These are phyloP conservation scores for Fusarium liriodendri DNA, from an alignment of 2,329 filamentous ascomycete species.

Conservation along the genomic window DNA sequence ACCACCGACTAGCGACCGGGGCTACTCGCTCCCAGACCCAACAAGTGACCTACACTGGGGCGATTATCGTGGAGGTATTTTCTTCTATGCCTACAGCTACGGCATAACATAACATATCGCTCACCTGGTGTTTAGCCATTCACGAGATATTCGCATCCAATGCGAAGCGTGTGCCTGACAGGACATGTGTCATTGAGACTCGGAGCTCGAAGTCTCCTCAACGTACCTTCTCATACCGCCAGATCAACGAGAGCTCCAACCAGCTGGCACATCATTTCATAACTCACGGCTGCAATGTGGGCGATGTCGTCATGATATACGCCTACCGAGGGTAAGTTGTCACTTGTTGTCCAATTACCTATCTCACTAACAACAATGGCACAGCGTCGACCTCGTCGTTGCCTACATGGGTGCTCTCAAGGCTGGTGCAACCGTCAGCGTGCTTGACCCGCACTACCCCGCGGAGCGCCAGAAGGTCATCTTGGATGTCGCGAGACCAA, in stretches of 20 bases:
- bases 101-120: neutral
- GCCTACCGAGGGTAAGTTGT: conserved; percentile 68
- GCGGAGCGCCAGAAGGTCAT: conserved; percentile 61
- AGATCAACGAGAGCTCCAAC: conserved; percentile 89
- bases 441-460: conserved; percentile 43
- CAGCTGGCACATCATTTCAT: conserved; percentile 76
- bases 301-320: conserved; percentile 94
- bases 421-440: conserved; percentile 47
- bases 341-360: neutral
- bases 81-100: neutral
- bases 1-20: neutral
- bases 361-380: neutral
- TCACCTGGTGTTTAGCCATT: neutral
- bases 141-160: conserved; percentile 57
- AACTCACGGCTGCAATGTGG: conserved; percentile 77
- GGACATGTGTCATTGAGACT: conserved; percentile 63
- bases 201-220: conserved; percentile 60
- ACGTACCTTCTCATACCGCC: conserved; percentile 81
- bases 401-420: conserved; percentile 80
- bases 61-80: conserved; percentile 3
- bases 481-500: conserved; percentile 80
- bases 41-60: conserved; percentile 2
- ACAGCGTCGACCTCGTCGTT: conserved; percentile 67
- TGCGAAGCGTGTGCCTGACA: conserved; percentile 75
- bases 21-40: conserved; percentile 1